Conservation (phyloP, 192 early-diverging fungal species). For the Podila horticola region DNA sequence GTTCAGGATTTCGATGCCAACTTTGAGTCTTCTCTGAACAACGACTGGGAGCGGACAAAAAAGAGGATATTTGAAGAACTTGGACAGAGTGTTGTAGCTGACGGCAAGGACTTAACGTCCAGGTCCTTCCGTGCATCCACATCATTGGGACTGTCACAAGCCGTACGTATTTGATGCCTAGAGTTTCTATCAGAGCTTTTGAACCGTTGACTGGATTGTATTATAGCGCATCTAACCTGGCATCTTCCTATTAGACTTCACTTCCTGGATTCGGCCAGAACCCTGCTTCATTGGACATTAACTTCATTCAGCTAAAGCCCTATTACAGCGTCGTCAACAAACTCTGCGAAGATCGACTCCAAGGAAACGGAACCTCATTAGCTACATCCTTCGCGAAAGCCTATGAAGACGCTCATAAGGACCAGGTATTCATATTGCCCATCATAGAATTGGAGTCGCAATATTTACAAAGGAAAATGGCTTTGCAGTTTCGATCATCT, state of each 20-base stretch:
- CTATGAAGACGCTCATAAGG: slow-evolving; percentile 44
- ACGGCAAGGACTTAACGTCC: neutral
- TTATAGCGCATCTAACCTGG: neutral
- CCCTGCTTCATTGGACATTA: slow-evolving; percentile 20
- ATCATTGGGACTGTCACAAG: slow-evolving; percentile 29
- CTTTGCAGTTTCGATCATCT: neutral
- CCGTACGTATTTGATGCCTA: slow-evolving; percentile 7
- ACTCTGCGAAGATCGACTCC: slow-evolving; percentile 56
- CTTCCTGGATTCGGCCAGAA: slow-evolving; percentile 37
- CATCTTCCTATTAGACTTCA: neutral
- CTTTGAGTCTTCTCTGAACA: slow-evolving; percentile 64
- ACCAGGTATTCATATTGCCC: slow-evolving; percentile 36
- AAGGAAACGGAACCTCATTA: slow-evolving; percentile 46
- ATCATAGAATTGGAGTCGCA: too few species aligned
- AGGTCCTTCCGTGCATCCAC: slow-evolving; percentile 29
- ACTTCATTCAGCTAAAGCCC: slow-evolving; percentile 39
- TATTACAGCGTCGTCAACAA: slow-evolving; percentile 59
- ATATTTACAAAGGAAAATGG: too few species aligned
- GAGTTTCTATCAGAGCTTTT: too few species aligned
- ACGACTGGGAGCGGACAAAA: slow-evolving; percentile 81
- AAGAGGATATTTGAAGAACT: slow-evolving; percentile 85
- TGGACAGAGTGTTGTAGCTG: slow-evolving; percentile 49
- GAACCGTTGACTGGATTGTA: neutral
- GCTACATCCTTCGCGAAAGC: slow-evolving; percentile 54
- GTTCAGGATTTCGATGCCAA: slow-evolving; percentile 72